Base-by-base conservation (phyloP, 2,329 filamentous ascomycete species). In the Xylariaceae sp. region DNA sequence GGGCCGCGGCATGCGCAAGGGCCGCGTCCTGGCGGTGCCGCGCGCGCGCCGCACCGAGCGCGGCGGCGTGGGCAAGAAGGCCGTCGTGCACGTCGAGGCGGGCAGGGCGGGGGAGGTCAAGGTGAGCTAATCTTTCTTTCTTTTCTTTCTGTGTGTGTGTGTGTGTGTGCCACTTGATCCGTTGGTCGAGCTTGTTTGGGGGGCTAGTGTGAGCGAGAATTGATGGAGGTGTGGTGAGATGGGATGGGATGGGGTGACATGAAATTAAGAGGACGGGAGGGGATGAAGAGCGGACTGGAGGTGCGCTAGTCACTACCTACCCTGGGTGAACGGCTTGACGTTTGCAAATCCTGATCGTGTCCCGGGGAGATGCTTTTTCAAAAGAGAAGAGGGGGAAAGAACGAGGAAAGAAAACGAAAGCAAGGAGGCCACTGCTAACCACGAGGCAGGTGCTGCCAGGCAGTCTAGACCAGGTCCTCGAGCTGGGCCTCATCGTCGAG, bases 11-110 rank as follows among this genome's bases (percentile, higher is more conserved):
- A 5, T 29, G 13, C 52, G 53, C 19, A 61, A 59, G 36, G 65
- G 64, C 3, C 49, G 51, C 37, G 64, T 61, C 6, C 50, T 61
- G 3, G 54, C 65, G 0, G 37, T 69, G 2, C 57, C 54, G 7
- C 21, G 52, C 2, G 64, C 61, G 13, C 31, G 35, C 30, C 45
- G 59, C 24, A 60, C 54, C 9, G 52, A 53, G 18, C 55, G 59
- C 2, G 45, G 47, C 13, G 58, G 47, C 9, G 59, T 59, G 31
- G 58, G 55, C 0, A 62, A 62, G 42, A 58, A 61, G 32, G 63
- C 51, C 3, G 50, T 60, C 34, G 57, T 70, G 26, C 47, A 56
- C 27, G 51, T 67, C 1, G 46, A 50, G n/a, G 45, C 42, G 33
- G 58, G 55, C 1, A 38, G 39, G 17, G 57, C 55, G 5, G 53